Base-by-base conservation (phyloP, 2,329 filamentous ascomycete species). In the Aspergillus tamarii region DNA sequence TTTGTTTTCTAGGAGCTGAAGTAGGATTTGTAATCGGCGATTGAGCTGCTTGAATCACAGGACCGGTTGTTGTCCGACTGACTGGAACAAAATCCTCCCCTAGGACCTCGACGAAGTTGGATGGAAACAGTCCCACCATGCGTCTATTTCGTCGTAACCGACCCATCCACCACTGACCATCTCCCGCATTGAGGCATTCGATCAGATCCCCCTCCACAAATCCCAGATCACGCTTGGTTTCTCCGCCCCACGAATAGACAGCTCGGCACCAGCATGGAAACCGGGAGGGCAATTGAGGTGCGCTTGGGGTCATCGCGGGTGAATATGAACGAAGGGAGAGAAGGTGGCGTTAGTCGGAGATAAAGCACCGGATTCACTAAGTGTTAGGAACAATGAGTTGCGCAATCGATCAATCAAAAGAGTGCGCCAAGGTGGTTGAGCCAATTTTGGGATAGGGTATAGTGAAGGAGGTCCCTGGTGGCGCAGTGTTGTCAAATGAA, bases 81-180 rank as follows among this genome's bases (percentile, higher is more conserved):
- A 82, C 78, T 19, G 95, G 95, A 62, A 92, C 89, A 76, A 96
- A 98, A 76, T 89, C 87, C 64, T 95, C 88, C 61, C 92, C 91
- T 36, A 99, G 85, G 7, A 99, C 86, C 76, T 96, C 88, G 75
- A 99, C 95, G 75, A 99, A 99, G 81, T 99, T 99, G 73, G 94
- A 97, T 0, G 95, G 95, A 74, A 99, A 99, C 23, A 95, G 84
- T 60, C 95, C 95, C 72, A 97, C 90, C 73, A 94, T 93, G 74
- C 94, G 89, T 77, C 91, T 90, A 80, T 99, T 95, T 71, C 95
- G 88, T 75, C 90, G 92, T 75, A 99, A 81, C 67, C 94, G 88
- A 55, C 95, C 95, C 81, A 94, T 97, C 95, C 95, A 99, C 95
- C 95, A 99, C 54, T 92, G 94, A 59, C 95, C 95, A 81, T 99